A percentile compares a stretch with the other conserved stretches of the same genome.
phyloP scores from a whole-genome alignment of 129 eudicot genomes.

The Flaveria brownii region DNA sequence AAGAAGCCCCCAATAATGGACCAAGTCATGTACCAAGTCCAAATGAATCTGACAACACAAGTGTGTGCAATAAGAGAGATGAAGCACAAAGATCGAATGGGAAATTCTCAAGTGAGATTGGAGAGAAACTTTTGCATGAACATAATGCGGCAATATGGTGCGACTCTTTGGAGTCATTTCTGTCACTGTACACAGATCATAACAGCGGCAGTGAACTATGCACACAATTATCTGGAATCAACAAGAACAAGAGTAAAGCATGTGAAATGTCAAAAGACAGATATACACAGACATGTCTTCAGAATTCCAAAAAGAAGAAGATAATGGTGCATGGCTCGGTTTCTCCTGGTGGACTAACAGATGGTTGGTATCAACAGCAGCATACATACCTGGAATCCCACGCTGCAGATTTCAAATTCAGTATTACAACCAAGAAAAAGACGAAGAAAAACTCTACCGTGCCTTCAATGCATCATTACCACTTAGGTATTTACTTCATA shows the following conservation, averaged over 20 bases:
- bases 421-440: slow-evolving; percentile 47
- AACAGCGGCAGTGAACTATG: slow-evolving; percentile 23
- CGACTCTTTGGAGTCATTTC: not conserved
- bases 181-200: slow-evolving; percentile 21
- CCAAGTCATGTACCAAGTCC: slow-evolving; percentile 38
- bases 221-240: not conserved
- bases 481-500: slow-evolving; percentile 34
- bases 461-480: slow-evolving; percentile 26
- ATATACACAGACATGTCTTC: slow-evolving; percentile 31
- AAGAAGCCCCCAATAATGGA: slow-evolving; percentile 56
- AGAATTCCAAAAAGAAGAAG: slow-evolving; percentile 43
- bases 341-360: slow-evolving; percentile 43
- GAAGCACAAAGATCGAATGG: slow-evolving; percentile 31
- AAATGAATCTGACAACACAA: slow-evolving; percentile 55
- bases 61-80: slow-evolving; percentile 43
- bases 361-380: slow-evolving; percentile 30
- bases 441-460: slow-evolving; percentile 38
- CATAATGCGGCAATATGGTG: not conserved
- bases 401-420: not conserved
- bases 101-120: slow-evolving; percentile 19
- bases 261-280: slow-evolving; percentile 4
- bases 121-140: slow-evolving; percentile 1
- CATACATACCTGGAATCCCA: slow-evolving; percentile 38
- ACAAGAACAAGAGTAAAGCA: slow-evolving; percentile 46
- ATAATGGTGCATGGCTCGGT: slow-evolving; percentile 42